A percentile compares a stretch with the other conserved stretches of the same genome.
phyloP scores from a whole-genome alignment of 805 yeast species.

The Candida endomychidarum region DNA sequence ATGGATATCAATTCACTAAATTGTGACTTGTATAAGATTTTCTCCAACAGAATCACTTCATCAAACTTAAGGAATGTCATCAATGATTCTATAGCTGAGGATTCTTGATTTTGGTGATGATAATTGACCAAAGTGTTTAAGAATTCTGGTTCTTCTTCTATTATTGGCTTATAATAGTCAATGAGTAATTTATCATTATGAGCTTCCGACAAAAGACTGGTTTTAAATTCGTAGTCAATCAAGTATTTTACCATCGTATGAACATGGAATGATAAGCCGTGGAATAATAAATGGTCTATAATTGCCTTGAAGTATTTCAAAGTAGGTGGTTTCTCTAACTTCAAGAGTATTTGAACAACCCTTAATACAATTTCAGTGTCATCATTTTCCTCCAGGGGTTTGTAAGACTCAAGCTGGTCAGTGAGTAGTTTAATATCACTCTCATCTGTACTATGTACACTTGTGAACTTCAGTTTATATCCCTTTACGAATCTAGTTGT shows the following conservation, averaged over 20 bases:
- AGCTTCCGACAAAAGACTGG: slow-evolving; percentile 4
- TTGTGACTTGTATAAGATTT: slow-evolving; percentile 18
- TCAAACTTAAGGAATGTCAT: slow-evolving; percentile 27
- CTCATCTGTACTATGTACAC: slow-evolving; percentile 7
- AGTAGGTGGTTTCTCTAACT: slow-evolving; percentile 11
- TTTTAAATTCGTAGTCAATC: slow-evolving; percentile 4
- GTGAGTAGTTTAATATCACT: not conserved
- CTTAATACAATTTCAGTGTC: not conserved
- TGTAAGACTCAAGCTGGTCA: no score
- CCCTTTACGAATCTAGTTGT: slow-evolving; percentile 19
- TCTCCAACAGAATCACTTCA: slow-evolving; percentile 24
- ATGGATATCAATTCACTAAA: slow-evolving; percentile 26
- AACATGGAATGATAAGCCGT: slow-evolving; percentile 5
- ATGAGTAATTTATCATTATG: slow-evolving; percentile 12
- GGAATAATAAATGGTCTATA: slow-evolving; percentile 3
- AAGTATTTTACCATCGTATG: slow-evolving; percentile 10
- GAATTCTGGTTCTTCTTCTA: slow-evolving; percentile 32
- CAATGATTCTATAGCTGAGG: slow-evolving; percentile 21
- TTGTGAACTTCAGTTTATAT: slow-evolving; percentile 5
- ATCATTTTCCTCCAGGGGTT: not conserved
- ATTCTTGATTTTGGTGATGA: slow-evolving; percentile 22
- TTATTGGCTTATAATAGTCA: slow-evolving; percentile 23
- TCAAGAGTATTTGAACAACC: not conserved
- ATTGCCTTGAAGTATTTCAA: slow-evolving; percentile 5
- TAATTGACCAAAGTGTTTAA: slow-evolving; percentile 26